Evolutionary conservation across 2,329 filamentous ascomycete species (phyloP).

Genomic region (Aureobasidium sp.): DNA sequence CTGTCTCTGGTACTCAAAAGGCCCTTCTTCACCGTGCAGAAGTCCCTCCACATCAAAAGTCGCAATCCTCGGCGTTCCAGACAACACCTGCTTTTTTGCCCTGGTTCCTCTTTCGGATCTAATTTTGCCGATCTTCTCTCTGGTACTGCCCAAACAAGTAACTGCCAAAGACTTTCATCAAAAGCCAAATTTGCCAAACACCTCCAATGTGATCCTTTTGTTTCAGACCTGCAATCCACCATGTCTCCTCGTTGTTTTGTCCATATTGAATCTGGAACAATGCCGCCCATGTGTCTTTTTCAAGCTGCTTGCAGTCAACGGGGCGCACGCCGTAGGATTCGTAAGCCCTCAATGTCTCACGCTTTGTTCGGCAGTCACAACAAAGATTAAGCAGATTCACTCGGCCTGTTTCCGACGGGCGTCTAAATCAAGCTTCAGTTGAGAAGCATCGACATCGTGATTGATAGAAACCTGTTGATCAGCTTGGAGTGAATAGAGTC

Average conservation of each 20-base stretch:
- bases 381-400: not conserved
- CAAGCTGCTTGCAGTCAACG: constrained; percentile 7
- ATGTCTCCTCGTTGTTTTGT: constrained; percentile 1
- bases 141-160: not conserved
- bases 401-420: not conserved
- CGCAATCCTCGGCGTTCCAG: constrained; percentile 13
- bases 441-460: not conserved
- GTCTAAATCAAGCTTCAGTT: not conserved
- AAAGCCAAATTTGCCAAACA: not conserved
- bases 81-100: constrained; percentile 1
- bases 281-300: not conserved
- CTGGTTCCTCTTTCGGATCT: not conserved
- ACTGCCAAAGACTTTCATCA: not conserved
- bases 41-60: constrained; percentile 8
- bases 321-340: not conserved
- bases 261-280: constrained; percentile 7
- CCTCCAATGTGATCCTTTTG: not conserved
- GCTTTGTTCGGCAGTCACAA: not conserved
- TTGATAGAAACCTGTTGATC: too few relatives aligned
- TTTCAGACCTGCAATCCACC: constrained; percentile 12
- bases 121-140: not conserved
- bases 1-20: not conserved
- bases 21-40: constrained; percentile 5
- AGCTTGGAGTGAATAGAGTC: not conserved
- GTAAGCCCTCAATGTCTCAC: not conserved